Evolutionary conservation across 225 moss, liverwort and hornwort genomes (phyloP).

Genomic region (Anthoceros angustus): DNA sequence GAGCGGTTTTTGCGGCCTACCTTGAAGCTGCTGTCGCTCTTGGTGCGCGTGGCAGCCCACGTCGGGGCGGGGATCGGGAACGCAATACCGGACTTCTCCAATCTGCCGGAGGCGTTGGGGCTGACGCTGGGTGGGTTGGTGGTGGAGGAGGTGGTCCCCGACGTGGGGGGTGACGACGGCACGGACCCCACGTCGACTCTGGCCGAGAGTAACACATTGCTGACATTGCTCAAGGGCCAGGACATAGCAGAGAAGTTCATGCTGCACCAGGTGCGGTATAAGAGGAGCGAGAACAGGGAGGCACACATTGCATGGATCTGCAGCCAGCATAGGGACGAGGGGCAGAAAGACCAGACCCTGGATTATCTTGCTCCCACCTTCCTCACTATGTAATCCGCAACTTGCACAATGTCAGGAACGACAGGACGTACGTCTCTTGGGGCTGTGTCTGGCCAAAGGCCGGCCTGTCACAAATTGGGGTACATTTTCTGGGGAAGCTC

Average conservation of each 20-base stretch:
- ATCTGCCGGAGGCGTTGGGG: neutral
- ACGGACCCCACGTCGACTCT: no score
- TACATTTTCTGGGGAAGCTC: conserved; percentile 94
- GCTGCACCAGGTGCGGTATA: neutral
- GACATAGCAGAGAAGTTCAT: neutral
- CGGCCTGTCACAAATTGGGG: conserved; percentile 47
- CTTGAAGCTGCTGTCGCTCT: neutral
- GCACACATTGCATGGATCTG: neutral
- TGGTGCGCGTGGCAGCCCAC: neutral
- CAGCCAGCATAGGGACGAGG: neutral
- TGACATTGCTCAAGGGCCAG: no score
- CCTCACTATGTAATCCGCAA: no score
- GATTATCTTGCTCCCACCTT: neutral
- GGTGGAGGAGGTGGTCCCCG: neutral
- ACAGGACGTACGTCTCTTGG: no score
- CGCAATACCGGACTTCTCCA: neutral
- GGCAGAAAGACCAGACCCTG: neutral
- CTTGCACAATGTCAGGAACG: no score
- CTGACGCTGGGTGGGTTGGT: neutral
- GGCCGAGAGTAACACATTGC: no score
- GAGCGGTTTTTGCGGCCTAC: neutral
- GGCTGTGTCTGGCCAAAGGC: no score
- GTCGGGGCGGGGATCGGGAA: neutral
- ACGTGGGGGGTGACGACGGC: no score
- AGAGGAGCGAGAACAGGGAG: neutral